These are phyloP conservation scores for Botrytis sinoallii DNA, from an alignment of 2,329 filamentous ascomycete genomes.

Conservation along the genomic window DNA sequence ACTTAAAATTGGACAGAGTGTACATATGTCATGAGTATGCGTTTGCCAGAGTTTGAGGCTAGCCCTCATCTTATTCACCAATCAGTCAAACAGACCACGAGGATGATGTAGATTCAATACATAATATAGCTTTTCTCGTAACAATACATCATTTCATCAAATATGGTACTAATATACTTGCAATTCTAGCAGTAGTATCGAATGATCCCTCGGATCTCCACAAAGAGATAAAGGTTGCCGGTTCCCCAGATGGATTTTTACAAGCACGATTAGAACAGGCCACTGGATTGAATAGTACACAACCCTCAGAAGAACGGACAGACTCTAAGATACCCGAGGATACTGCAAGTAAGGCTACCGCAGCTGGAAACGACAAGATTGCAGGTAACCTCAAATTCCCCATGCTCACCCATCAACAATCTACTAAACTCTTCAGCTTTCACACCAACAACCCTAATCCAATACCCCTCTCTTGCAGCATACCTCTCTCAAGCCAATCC, in stretches of 20 bases:
- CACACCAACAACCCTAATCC: slow-evolving; percentile 15
- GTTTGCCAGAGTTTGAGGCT: not conserved
- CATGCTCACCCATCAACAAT: not conserved
- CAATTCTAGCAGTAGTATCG: not conserved
- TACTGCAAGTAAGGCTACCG: slow-evolving; percentile 28
- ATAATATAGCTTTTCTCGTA: not conserved
- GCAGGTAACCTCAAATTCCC: slow-evolving; percentile 17
- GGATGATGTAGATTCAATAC: not conserved
- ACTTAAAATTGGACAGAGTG: not conserved
- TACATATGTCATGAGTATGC: not conserved
- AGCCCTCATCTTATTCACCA: not conserved
- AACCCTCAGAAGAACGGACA: not conserved
- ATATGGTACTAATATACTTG: not conserved
- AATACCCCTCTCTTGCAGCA: slow-evolving; percentile 26
- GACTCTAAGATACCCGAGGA: not conserved
- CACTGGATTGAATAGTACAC: not conserved
- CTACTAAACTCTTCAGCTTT: slow-evolving; percentile 5
- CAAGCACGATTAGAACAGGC: slow-evolving; percentile 22
- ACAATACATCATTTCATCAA: not conserved
- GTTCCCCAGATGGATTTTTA: slow-evolving; percentile 32
- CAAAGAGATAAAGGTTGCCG: slow-evolving; percentile 27
- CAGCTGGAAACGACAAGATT: slow-evolving; percentile 39
- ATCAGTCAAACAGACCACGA: not conserved
- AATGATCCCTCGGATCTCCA: not conserved
- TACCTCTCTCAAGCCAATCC: slow-evolving; percentile 18